Evolutionary conservation across 2,329 filamentous ascomycete genomes (phyloP), one percentile per base, ranked within the genome.

Genomic region (Elsinoe ampelina): DNA sequence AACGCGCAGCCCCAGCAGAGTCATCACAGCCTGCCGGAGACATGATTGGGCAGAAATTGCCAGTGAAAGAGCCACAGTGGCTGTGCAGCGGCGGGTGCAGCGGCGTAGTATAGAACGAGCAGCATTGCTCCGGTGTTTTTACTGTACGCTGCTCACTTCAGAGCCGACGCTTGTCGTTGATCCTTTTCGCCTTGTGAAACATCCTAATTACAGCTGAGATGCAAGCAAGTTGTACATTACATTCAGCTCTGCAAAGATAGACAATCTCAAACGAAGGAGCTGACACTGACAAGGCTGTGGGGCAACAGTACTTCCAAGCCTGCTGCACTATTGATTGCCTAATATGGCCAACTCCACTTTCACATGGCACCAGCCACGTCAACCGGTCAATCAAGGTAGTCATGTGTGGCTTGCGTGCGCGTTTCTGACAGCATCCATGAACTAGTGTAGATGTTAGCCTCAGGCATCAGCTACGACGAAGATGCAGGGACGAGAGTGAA

Each of bases 271-370:
- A 45, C 41, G 19, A 22, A 26, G 41, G 10, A 45, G 41, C 41
- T 45, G 41, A 22, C 41, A 45, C 41, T 22, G 26, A 45, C 41
- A n/a, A 19, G 41, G 41, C 41, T 45, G 41, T 45, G 41, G n/a
- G n/a, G 41, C 22, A 43, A 17, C 41, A 20, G 17, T 17, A 22
- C 22, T 17, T 43, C 17, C 41, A 20, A 15, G 22, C 15, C 22
- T n/a, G n/a, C n/a, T n/a, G n/a, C n/a, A n/a, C n/a, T n/a, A 45
- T 45, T 22, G 41, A 30, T 45, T 45, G 41, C 41, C 41, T 45
- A 13, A 19, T 13, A 6, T 45, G 2, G 20, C 6, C 17, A 12
- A 22, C 41, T 26, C 41, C 41, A 45, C 41, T 45, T 7, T 45
- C 8, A 22, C 20, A 45, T 45, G 13, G 17, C 41, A 45, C 41